Percentiles rank a stretch among this genome's conserved stretches.
These are phyloP conservation scores for Cantharellus cinnabarinus DNA, from an alignment of 768 basidiomycete genomes.

Conservation along the genomic window DNA sequence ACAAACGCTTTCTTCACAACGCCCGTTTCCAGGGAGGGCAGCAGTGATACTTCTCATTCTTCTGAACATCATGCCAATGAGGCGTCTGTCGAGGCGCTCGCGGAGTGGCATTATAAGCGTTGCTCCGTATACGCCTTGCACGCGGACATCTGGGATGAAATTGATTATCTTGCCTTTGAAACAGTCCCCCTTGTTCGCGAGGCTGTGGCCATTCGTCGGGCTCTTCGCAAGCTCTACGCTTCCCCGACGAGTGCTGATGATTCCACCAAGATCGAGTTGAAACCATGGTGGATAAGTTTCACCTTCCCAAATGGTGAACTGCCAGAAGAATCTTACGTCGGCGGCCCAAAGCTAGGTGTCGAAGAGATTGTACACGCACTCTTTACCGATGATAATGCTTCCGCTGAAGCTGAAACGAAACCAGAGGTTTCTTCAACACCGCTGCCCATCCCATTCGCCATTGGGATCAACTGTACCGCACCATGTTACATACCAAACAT, in stretches of 20 bases:
- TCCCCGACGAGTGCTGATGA: conserved; percentile 7
- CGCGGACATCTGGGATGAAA: conserved; percentile 27
- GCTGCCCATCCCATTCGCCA: conserved; percentile 25
- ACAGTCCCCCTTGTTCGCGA: conserved; percentile 52
- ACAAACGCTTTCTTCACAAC: conserved; percentile 2
- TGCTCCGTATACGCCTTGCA: conserved; percentile 33
- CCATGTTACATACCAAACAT: conserved; percentile 25
- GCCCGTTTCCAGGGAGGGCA: neutral
- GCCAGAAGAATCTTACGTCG: neutral
- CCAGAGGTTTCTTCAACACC: too few species aligned
- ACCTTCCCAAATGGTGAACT: conserved; percentile 22
- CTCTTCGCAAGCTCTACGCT: conserved; percentile 25
- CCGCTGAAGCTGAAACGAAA: too few species aligned
- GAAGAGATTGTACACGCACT: conserved; percentile 22
- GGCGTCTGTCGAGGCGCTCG: conserved; percentile 24
- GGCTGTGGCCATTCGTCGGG: conserved; percentile 39
- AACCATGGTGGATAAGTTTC: conserved; percentile 59
- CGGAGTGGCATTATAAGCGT: conserved; percentile 42
- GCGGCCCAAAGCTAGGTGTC: conserved; percentile 14
- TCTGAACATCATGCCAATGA: conserved; percentile 8
- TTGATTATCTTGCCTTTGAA: conserved; percentile 59
- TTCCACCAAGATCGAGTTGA: conserved; percentile 14
- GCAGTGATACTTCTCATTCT: neutral
- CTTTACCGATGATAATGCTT: conserved; percentile 4
- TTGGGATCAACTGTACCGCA: conserved; percentile 61